These are phyloP conservation scores for Eimeria maxima DNA, from an alignment of 169 alveolate species.

Conservation along the genomic window DNA sequence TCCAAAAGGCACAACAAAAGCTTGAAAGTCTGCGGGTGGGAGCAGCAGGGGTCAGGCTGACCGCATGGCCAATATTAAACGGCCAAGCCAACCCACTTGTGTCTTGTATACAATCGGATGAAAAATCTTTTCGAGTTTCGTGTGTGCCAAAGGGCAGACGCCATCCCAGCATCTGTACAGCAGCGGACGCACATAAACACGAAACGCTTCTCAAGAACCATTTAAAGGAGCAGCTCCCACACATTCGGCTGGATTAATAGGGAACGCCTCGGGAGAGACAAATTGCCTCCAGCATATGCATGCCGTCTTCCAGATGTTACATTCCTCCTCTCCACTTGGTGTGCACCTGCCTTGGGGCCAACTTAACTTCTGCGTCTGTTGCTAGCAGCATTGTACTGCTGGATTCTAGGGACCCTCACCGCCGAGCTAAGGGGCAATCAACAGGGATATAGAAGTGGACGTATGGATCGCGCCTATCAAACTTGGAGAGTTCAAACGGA, in stretches of 20 bases:
- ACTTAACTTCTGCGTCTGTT: background rate
- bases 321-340: background rate
- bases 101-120: conserved; percentile 92
- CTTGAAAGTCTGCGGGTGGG: background rate
- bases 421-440: conserved; percentile 90
- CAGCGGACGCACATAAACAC: background rate
- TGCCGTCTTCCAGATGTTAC: background rate
- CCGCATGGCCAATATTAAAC: background rate
- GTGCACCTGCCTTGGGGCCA: background rate
- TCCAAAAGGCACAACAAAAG: background rate
- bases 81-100: conserved; percentile 85
- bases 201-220: background rate
- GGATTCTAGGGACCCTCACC: conserved; percentile 13
- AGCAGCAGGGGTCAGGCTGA: background rate
- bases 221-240: background rate
- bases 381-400: background rate
- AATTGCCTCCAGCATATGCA: background rate
- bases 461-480: conserved; percentile 88
- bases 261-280: background rate
- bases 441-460: conserved; percentile 91
- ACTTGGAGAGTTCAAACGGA: conserved; percentile 82
- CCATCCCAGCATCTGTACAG: conserved; percentile 88
- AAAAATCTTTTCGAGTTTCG: conserved; percentile 90
- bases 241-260: background rate
- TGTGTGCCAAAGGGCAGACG: conserved; percentile 91